phyloP scores from a whole-genome alignment of 805 yeast species.

The Sungouiella blattae region DNA sequence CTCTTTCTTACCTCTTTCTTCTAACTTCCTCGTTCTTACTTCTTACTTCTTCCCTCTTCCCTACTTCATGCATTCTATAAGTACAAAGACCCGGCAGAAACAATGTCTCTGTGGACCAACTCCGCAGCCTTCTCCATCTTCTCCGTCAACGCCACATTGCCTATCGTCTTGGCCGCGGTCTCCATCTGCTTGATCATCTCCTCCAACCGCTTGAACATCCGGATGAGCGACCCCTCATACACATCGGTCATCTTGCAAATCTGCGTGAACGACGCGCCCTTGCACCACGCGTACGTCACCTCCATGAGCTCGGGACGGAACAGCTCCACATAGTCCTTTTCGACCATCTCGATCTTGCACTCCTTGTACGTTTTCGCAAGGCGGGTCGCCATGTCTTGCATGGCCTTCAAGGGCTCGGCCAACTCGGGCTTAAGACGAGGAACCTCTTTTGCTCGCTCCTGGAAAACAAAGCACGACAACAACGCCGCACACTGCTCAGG shows the following conservation, averaged over 20 bases:
- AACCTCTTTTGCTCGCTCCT: conserved; percentile 86
- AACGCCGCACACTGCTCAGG: conserved; percentile 92
- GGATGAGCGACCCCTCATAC: conserved; percentile 91
- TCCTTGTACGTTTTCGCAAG: conserved; percentile 89
- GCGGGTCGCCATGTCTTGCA: conserved; percentile 87
- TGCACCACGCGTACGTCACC: conserved; percentile 94
- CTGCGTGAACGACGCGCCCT: conserved; percentile 93
- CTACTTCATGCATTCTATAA: conserved; percentile 25
- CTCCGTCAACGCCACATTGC: conserved; percentile 78
- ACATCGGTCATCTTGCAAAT: conserved; percentile 99
- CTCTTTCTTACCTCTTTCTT: background rate
- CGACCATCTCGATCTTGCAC: conserved; percentile 84
- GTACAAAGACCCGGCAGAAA: conserved; percentile 93
- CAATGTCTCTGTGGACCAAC: conserved; percentile 91
- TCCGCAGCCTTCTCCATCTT: conserved; percentile 86
- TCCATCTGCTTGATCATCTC: conserved; percentile 88
- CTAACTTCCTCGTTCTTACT: background rate
- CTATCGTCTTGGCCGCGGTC: conserved; percentile 90
- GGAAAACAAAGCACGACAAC: conserved; percentile 93
- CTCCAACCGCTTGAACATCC: conserved; percentile 92
- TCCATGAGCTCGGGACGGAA: conserved; percentile 96
- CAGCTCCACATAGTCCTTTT: conserved; percentile 87
- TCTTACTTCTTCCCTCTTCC: background rate
- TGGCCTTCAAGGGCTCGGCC: conserved; percentile 83
- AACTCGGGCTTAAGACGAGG: conserved; percentile 85